Evolutionary conservation across 345 rosid species (phyloP), one percentile per base, ranked within the genome.

Genomic region (Camelina hispida): DNA sequence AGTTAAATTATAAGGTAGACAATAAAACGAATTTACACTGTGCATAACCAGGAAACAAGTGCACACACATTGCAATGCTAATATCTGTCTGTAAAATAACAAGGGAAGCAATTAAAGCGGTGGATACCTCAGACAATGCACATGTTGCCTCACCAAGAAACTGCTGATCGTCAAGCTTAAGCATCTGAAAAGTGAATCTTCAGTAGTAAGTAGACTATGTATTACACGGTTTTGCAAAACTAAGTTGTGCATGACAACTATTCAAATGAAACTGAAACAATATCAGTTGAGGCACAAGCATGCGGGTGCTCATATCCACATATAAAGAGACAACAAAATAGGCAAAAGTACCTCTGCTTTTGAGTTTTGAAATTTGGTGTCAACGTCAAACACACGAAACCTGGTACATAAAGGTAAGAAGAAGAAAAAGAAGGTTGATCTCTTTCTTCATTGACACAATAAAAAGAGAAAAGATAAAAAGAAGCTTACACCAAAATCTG

Each of bases 81-180:
- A 77, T 16, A 35, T 48, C 6, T 28, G 35, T 18, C 34, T 0
- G 18, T 17, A 50, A 65, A n/a, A 48, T 22, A 59, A 56, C 53
- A 64, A 32, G 20, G 23, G 25, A 16, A 57, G 46, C 62, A 66
- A 6, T 56, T 14, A 14, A 14, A 9, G 43, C 47, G 51, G 54
- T 17, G 35, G 37, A 47, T 63, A 83, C 93, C 86, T 89, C 86
- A 11, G 93, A 89, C 52, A 90, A 82, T 71, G 78, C 79, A 83
- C 96, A 90, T 13, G 62, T 82, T 75, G 93, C 87, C 85, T 90
- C 93, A 79, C 95, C 98, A 54, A 93, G 81, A 78, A 87, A 93
- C 15, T 93, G 84, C 42, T 89, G 96, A 53, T 86, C 85, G 30
- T 86, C 54, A 17, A 50, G 54, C 81, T 83, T 82, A 50, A 89